Conservation (phyloP, 2,329 filamentous ascomycete genomes). For the Colletotrichum sp. region DNA sequence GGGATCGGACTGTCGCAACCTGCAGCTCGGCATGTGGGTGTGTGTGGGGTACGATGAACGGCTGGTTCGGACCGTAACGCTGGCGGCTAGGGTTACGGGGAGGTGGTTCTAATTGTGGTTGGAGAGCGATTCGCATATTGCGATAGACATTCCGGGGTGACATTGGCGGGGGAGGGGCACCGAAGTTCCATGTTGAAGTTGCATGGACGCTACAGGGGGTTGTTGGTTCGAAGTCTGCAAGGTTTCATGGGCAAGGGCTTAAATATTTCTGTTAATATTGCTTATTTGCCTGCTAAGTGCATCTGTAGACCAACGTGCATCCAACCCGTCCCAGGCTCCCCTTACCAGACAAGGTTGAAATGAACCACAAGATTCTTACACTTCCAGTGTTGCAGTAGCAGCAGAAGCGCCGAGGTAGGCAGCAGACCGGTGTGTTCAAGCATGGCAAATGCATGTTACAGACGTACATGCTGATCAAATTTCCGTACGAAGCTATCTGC, state of each 20-base stretch:
- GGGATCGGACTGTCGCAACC: background rate
- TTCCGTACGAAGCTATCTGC: background rate
- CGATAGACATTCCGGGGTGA: background rate
- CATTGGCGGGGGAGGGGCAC: background rate
- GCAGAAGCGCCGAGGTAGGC: background rate
- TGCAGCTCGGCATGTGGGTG: background rate
- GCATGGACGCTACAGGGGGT: background rate
- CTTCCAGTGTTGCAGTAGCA: background rate
- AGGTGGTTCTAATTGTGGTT: background rate
- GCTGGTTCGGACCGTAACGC: background rate
- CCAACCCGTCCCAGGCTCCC: background rate
- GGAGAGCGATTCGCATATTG: background rate
- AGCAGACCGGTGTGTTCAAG: background rate
- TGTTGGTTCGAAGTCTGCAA: background rate
- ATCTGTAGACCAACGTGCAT: background rate
- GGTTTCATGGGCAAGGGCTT: background rate
- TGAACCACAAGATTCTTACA: background rate
- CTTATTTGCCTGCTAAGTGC: background rate
- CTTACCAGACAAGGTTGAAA: background rate
- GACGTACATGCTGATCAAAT: background rate
- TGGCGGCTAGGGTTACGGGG: background rate
- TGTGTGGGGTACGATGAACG: background rate
- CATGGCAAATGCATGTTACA: background rate
- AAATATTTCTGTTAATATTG: background rate
- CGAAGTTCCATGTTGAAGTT: background rate